Evolutionary conservation across 176 grass and related monocot genomes (phyloP).

Genomic region (Thalia dealbata): DNA sequence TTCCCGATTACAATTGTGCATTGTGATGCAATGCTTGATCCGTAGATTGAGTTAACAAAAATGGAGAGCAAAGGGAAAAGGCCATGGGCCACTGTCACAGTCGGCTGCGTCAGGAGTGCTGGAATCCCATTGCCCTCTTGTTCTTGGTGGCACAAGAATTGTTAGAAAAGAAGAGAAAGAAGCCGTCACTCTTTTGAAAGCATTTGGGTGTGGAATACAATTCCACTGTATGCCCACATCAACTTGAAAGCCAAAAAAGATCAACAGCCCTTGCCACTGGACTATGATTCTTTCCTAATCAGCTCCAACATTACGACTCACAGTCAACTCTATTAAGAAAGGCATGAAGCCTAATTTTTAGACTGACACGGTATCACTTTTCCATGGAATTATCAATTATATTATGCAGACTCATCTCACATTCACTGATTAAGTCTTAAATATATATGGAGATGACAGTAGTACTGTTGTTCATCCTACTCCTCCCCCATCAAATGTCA

Average conservation of each 20-base stretch:
- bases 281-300: neutral
- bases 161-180: neutral
- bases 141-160: constrained; percentile 1
- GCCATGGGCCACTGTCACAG: neutral
- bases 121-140: neutral
- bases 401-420: no score
- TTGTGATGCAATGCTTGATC: neutral
- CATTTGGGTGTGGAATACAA: neutral
- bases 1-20: neutral
- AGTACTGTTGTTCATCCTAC: no score
- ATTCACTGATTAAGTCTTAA: no score
- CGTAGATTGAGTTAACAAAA: neutral
- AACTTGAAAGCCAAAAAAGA: neutral
- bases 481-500: no score
- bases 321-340: no score
- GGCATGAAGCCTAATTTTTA: no score
- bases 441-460: no score
- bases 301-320: neutral
- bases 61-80: neutral
- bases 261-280: neutral
- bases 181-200: neutral
- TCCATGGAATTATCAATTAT: no score
- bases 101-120: neutral
- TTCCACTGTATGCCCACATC: neutral
- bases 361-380: no score